phyloP scores from a whole-genome alignment of 192 early-diverging fungal genomes.

The Coemansia sp. region DNA sequence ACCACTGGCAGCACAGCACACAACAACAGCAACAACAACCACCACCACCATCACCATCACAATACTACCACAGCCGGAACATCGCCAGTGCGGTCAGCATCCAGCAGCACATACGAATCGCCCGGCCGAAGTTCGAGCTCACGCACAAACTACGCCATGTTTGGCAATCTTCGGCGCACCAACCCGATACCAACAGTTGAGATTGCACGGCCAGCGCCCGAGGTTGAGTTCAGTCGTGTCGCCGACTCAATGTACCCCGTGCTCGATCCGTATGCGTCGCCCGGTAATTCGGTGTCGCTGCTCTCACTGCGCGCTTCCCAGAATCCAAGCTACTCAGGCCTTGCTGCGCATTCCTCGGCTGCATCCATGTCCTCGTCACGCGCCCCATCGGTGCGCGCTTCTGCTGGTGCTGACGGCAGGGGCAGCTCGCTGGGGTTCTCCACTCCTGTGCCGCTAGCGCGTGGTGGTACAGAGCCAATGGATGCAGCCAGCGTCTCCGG shows the following conservation, averaged over 20 bases:
- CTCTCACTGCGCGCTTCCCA: constrained; percentile 41
- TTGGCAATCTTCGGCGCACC: constrained; percentile 25
- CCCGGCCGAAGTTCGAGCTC: constrained; percentile 1
- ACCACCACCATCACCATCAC: constrained; percentile 6
- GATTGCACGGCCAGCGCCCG: constrained; percentile 46
- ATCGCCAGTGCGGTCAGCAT: background rate
- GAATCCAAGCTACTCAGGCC: constrained; percentile 8
- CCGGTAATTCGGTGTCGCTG: constrained; percentile 35
- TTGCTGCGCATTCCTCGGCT: background rate
- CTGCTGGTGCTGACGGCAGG: background rate
- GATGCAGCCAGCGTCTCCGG: background rate
- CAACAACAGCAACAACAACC: constrained; percentile 3
- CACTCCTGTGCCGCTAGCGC: background rate
- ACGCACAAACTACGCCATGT: constrained; percentile 24
- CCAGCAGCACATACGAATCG: constrained; percentile 19
- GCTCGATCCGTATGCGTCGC: constrained; percentile 14
- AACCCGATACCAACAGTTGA: constrained; percentile 41
- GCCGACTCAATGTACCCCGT: constrained; percentile 19
- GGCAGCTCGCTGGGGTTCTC: background rate
- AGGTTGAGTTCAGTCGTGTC: constrained; percentile 40
- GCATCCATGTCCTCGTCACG: background rate
- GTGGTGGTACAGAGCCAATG: background rate
- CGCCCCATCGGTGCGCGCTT: background rate
- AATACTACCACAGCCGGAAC: background rate
- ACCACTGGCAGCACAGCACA: constrained; percentile 4